A percentile compares a stretch with the other conserved stretches of the same genome.
These are phyloP conservation scores for Erodium trifolium DNA, from an alignment of 441 rosid genomes.

Conservation along the genomic window DNA sequence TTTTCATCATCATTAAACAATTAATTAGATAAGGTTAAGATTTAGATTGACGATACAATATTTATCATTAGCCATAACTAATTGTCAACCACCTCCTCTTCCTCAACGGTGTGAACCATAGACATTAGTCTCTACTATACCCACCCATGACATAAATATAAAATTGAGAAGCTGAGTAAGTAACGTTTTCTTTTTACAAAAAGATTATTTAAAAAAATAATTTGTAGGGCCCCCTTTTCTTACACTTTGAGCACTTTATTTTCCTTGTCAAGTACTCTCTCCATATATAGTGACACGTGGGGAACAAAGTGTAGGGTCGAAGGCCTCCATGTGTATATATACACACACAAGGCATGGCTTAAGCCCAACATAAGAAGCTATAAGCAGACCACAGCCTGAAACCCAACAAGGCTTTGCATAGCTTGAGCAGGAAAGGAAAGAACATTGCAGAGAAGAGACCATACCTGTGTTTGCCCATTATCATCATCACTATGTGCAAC, in stretches of 20 bases:
- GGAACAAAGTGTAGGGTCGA: background rate
- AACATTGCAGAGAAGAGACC: background rate
- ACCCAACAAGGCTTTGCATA: background rate
- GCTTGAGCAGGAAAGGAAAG: background rate
- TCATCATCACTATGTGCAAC: conserved; percentile 40
- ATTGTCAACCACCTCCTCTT: background rate
- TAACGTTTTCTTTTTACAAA: too few species aligned
- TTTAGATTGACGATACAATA: too few species aligned
- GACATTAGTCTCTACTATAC: background rate
- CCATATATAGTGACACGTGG: background rate
- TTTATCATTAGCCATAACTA: background rate
- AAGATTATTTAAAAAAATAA: too few species aligned
- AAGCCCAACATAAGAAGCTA: background rate
- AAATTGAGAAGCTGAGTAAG: too few species aligned
- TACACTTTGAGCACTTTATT: background rate
- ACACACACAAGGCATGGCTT: background rate
- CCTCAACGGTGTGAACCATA: background rate
- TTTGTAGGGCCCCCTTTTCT: background rate
- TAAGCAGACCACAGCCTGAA: too few species aligned
- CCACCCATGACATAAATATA: background rate
- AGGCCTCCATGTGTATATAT: background rate
- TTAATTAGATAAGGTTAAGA: background rate
- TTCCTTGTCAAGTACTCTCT: background rate
- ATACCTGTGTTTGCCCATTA: conserved; percentile 6
- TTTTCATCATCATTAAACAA: background rate